Evolutionary conservation across 2,329 filamentous ascomycete species (phyloP), one percentile per base, ranked within the genome.

Genomic region (Fusarium sp.): DNA sequence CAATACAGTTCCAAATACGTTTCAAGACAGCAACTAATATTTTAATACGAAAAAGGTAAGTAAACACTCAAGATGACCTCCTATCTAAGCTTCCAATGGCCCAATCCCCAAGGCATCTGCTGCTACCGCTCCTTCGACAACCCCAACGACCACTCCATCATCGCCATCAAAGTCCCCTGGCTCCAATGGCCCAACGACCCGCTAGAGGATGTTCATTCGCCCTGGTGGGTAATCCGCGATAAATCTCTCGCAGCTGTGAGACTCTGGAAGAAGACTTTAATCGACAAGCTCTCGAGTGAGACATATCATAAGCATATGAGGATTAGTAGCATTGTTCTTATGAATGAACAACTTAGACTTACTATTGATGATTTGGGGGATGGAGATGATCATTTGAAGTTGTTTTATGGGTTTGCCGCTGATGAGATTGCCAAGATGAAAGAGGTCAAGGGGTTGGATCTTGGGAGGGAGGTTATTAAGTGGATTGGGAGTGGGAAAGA

Each of bases 321-420:
- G 8, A 15, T 63, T 1, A 57, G 58, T 12, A 63, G 72, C 20
- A 63, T 70, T 1, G 38, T 74, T 9, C 42, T 66, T 6, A 48
- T 73, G 57, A 61, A 75, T 13, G 61, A 65, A 26, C 61, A 70
- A 13, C 57, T 75, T 13, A 60, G 50, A 38, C 39, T 69, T 14
- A 66, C 56, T 8, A 36, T 75, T 13, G 57, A 54, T 50, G 53
- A 50, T 18, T n/a, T 74, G 7, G 22, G n/a, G 0, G 22, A 42
- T 7, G 60, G 47, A 3, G 64, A 63, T 38, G 38, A 56, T 26
- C 53, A 75, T 22, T 30, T 59, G 17, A 66, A 50, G 41, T 11
- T 73, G 24, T 74, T 74, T 18, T 74, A 72, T 35, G 72, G 60
- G 0, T 70, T 70, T 36, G 56, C 45, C 1, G 69, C 72, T 8